These are phyloP conservation scores for Rhodotorula sp. DNA, from an alignment of 1,284 basidiomycete genomes.

Conservation along the genomic window DNA sequence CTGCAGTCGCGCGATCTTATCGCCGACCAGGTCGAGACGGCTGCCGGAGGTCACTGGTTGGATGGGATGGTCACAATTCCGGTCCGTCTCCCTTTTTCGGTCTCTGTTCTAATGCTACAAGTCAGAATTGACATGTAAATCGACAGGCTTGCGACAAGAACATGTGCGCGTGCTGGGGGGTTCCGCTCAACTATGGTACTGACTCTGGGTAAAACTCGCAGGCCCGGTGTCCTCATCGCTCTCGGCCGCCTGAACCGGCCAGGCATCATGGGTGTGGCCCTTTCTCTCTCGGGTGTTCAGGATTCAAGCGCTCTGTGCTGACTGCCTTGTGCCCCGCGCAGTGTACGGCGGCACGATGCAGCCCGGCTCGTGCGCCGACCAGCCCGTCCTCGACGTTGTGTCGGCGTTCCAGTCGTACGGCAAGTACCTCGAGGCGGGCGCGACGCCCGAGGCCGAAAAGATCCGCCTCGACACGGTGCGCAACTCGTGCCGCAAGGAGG, in stretches of 20 bases:
- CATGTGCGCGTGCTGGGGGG: slow-evolving; percentile 49
- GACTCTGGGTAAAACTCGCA: slow-evolving; percentile 47
- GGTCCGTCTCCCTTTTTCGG: slow-evolving; percentile 53
- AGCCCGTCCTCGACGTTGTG: slow-evolving; percentile 83
- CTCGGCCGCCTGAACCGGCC: slow-evolving; percentile 92
- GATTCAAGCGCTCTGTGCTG: no score
- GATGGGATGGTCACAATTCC: slow-evolving; percentile 96
- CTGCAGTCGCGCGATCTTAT: slow-evolving; percentile 86
- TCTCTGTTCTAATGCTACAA: not conserved
- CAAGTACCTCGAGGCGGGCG: slow-evolving; percentile 84
- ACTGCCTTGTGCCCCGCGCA: no score
- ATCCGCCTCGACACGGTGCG: slow-evolving; percentile 69
- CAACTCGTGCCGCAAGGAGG: slow-evolving; percentile 90
- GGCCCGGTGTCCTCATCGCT: slow-evolving; percentile 80
- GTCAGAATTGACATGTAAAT: not conserved
- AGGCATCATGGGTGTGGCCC: slow-evolving; percentile 70
- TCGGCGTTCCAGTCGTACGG: slow-evolving; percentile 95
- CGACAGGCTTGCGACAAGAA: slow-evolving; percentile 74
- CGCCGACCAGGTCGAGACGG: slow-evolving; percentile 86
- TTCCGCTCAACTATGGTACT: not conserved
- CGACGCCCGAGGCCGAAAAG: slow-evolving; percentile 74
- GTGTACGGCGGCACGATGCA: slow-evolving; percentile 95
- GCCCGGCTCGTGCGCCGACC: slow-evolving; percentile 79
- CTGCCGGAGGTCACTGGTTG: slow-evolving; percentile 96
- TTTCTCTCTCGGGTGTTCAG: no score